phyloP scores from a whole-genome alignment of 225 moss, liverwort and hornwort genomes.

The Polytrichum formosum region DNA sequence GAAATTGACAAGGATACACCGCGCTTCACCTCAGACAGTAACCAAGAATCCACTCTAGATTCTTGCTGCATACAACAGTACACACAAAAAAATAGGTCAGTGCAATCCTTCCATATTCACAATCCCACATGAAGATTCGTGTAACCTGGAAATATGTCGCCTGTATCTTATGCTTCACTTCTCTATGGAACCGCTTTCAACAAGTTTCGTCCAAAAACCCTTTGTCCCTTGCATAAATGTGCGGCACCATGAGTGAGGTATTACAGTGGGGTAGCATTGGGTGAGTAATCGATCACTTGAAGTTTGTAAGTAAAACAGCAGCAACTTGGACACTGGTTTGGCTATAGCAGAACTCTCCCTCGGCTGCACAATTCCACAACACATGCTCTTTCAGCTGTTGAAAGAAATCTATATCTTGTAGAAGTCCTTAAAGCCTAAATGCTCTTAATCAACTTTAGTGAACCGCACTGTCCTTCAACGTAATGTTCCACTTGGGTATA shows the following conservation, averaged over 20 bases:
- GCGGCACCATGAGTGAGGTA: not conserved
- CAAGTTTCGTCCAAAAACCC: too few species aligned
- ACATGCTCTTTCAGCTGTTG: too few species aligned
- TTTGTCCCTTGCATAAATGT: not conserved
- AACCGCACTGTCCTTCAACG: too few species aligned
- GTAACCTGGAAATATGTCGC: not conserved
- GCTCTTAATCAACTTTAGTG: too few species aligned
- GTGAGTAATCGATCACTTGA: slow-evolving; percentile 84
- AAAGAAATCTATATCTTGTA: too few species aligned
- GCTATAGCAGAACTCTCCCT: slow-evolving; percentile 69
- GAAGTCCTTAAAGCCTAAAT: too few species aligned
- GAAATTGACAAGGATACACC: slow-evolving; percentile 68
- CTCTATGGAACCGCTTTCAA: too few species aligned
- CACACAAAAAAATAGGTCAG: slow-evolving; percentile 17
- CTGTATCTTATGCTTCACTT: too few species aligned
- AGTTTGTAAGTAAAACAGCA: slow-evolving; percentile 72
- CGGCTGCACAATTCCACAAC: slow-evolving; percentile 45
- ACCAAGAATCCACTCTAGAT: slow-evolving; percentile 79
- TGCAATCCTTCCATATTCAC: not conserved
- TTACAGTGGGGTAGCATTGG: slow-evolving; percentile 86
- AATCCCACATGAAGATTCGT: not conserved
- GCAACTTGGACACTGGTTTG: slow-evolving; percentile 63
- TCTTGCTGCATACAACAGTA: slow-evolving; percentile 54
- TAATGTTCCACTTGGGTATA: too few species aligned
- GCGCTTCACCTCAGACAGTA: slow-evolving; percentile 85